Conservation (phyloP, 2,329 filamentous ascomycete species). For the Zasmidium cellare region DNA sequence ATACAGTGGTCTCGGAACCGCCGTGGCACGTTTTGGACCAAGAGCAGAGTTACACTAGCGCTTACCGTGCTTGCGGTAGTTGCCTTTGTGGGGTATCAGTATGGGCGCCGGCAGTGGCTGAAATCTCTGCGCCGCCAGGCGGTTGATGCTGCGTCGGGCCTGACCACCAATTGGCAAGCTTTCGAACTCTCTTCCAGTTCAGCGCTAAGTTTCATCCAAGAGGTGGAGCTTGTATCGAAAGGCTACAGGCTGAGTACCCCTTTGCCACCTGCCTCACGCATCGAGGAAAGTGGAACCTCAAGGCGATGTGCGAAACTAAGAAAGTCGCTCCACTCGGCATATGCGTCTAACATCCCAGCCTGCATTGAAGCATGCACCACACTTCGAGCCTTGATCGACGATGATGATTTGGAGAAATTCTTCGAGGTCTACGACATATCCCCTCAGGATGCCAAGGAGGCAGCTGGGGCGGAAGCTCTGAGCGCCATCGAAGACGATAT, state of each 20-base stretch:
- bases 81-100: constrained; percentile 65
- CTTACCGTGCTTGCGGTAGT: constrained; percentile 53
- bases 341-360: constrained; percentile 68
- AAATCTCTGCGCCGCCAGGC: constrained; percentile 75
- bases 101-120: constrained; percentile 77
- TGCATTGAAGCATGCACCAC: constrained; percentile 69
- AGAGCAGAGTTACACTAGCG: constrained; percentile 51
- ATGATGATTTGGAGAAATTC: constrained; percentile 84
- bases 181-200: constrained; percentile 77
- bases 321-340: constrained; percentile 68
- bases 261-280: constrained; percentile 83
- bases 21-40: constrained; percentile 55
- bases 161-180: constrained; percentile 74
- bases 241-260: constrained; percentile 89
- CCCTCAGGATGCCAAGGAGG: constrained; percentile 48
- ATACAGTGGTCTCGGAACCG: constrained; percentile 68
- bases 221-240: constrained; percentile 91
- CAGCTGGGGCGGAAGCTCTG: constrained; percentile 48
- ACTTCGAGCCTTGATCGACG: constrained; percentile 72
- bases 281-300: constrained; percentile 72
- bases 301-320: constrained; percentile 80
- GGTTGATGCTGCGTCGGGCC: constrained; percentile 65
- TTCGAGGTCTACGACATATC: constrained; percentile 67
- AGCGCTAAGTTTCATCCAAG: constrained; percentile 80
- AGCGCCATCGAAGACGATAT: constrained; percentile 71